A percentile compares a stretch with the other conserved stretches of the same genome.
phyloP scores from a whole-genome alignment of 139 green algal genomes.

The Mychonastes homosphaera region DNA sequence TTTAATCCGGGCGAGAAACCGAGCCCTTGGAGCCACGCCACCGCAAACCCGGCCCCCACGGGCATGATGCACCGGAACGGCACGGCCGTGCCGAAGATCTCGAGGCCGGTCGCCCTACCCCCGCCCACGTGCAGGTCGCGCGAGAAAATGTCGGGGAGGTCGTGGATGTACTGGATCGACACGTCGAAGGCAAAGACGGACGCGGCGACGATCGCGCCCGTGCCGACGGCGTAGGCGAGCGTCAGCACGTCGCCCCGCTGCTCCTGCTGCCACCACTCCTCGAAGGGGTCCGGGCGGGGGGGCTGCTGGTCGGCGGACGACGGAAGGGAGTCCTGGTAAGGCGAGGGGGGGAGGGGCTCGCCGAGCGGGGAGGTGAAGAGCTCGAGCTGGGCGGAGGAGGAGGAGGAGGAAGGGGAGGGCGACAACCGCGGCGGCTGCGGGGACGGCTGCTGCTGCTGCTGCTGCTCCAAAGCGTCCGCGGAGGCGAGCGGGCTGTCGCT shows the following conservation, averaged over 20 bases:
- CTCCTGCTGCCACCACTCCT: no score
- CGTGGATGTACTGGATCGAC: constrained; percentile 48
- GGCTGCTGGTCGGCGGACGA: no score
- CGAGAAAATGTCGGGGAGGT: constrained; percentile 41
- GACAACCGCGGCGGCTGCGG: no score
- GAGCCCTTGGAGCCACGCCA: constrained; percentile 31
- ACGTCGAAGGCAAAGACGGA: constrained; percentile 47
- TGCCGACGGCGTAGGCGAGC: constrained; percentile 26
- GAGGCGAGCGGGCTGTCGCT: no score
- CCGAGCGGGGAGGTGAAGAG: no score
- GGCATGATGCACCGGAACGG: constrained; percentile 39
- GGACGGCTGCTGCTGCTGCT: no score
- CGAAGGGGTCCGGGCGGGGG: no score
- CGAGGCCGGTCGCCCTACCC: constrained; percentile 34
- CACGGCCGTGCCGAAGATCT: constrained; percentile 22
- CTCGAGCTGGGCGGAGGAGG: no score
- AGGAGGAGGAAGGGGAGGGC: no score
- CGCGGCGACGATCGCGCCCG: constrained; percentile 33
- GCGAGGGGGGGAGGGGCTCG: no score
- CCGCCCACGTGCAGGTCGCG: constrained; percentile 37
- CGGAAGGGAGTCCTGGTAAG: no score
- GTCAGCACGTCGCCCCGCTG: constrained; percentile 31
- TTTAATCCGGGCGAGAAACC: constrained; percentile 43
- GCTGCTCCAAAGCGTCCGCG: no score
- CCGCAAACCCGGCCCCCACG: constrained; percentile 24